Percentiles rank a stretch among this genome's conserved stretches.
Conservation (phyloP, 2,329 filamentous ascomycete species). For the Xylariomycetidae sp. region DNA sequence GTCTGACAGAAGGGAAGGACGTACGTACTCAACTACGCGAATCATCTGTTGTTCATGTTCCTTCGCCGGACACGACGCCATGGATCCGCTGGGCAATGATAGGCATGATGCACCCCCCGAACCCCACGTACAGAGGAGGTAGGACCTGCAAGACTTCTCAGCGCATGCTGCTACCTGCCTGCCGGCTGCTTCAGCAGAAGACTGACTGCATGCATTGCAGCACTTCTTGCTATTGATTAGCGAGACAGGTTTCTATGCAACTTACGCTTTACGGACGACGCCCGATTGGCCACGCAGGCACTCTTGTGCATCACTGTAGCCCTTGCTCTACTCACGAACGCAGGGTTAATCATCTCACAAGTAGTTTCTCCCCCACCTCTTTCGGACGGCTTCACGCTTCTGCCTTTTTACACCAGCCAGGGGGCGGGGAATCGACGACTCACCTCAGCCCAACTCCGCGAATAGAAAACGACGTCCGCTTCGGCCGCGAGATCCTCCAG, state of each 20-base stretch:
- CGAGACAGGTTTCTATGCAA: constrained; percentile 16
- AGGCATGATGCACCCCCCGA: constrained; percentile 41
- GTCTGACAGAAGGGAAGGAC: constrained; percentile 5
- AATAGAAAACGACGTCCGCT: constrained; percentile 72
- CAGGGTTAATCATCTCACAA: too few relatives aligned
- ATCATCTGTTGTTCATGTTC: constrained; percentile 33
- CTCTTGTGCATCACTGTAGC: constrained; percentile 24
- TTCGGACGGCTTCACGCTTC: too few relatives aligned
- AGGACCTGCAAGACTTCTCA: constrained; percentile 27
- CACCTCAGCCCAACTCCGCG: constrained; percentile 66
- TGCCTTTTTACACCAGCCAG: too few relatives aligned
- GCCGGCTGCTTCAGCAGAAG: too few relatives aligned
- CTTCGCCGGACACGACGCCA: constrained; percentile 40
- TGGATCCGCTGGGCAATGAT: constrained; percentile 28
- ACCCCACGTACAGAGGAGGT: constrained; percentile 42
- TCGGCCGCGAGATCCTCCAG: constrained; percentile 54
- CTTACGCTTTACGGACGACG: constrained; percentile 28
- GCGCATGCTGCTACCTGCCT: constrained; percentile 18
- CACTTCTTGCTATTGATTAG: constrained; percentile 15
- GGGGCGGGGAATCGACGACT: too few relatives aligned
- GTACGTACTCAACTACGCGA: constrained; percentile 56
- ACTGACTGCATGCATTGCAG: too few relatives aligned
- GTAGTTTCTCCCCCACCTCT: neutral
- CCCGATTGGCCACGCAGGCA: constrained; percentile 27
- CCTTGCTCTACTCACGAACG: constrained; percentile 26